These are phyloP conservation scores for Zygoascus hellenicus DNA, from an alignment of 1,139 yeast species.

Conservation along the genomic window DNA sequence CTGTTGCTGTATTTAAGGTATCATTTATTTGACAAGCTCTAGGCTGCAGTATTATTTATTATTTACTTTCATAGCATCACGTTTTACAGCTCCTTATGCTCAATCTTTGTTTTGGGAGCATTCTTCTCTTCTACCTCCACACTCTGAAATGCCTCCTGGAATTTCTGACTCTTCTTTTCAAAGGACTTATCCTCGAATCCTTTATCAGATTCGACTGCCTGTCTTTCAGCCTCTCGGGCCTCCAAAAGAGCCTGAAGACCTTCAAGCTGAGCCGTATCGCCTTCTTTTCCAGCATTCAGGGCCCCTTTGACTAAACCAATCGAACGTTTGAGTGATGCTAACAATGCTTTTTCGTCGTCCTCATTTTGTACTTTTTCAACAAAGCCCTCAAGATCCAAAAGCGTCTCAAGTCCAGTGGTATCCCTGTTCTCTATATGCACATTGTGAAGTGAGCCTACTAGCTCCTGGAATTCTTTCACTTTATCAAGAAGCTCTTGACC, in stretches of 20 bases:
- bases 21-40: slow-evolving; percentile 3
- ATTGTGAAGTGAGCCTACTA: background rate
- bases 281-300: no score
- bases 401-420: no score
- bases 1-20: slow-evolving; percentile 30
- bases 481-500: slow-evolving; percentile 8
- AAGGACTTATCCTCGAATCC: background rate
- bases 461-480: slow-evolving; percentile 7
- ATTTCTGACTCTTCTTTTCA: slow-evolving; percentile 1
- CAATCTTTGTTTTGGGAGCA: slow-evolving; percentile 4
- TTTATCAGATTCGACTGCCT: background rate
- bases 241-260: background rate
- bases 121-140: slow-evolving; percentile 4
- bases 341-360: no score
- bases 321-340: no score
- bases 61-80: background rate
- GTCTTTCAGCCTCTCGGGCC: slow-evolving; percentile 4
- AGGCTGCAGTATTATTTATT: slow-evolving; percentile 5
- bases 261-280: no score
- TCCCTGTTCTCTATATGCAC: no score
- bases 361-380: no score
- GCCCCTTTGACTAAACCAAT: no score
- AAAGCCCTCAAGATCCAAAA: no score
- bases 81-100: slow-evolving; percentile 16
- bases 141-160: slow-evolving; percentile 8